These are phyloP conservation scores for Juglanconis juglandina DNA, from an alignment of 2,329 filamentous ascomycete genomes.

Conservation along the genomic window DNA sequence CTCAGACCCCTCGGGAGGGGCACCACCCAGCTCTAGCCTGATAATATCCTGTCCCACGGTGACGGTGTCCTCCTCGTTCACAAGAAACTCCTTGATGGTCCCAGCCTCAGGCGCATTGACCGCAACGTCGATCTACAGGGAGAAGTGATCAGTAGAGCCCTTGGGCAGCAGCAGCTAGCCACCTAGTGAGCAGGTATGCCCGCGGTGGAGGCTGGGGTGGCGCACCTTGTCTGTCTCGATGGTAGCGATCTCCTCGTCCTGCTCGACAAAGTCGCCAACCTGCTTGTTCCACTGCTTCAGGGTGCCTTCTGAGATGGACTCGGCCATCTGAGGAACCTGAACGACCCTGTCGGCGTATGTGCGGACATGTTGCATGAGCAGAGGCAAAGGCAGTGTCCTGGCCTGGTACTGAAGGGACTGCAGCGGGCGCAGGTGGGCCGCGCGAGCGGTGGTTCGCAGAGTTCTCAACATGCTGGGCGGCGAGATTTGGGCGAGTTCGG, in stretches of 20 bases:
- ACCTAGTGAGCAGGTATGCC: neutral
- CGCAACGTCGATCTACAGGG: constrained; percentile 80
- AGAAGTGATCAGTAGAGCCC: constrained; percentile 1
- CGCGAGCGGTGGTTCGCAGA: constrained; percentile 25
- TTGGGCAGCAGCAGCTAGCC: neutral
- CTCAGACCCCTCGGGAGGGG: constrained; percentile 52
- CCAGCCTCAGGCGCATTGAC: constrained; percentile 92
- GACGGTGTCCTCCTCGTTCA: constrained; percentile 91
- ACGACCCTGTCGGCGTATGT: constrained; percentile 76
- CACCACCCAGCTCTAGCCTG: constrained; percentile 76
- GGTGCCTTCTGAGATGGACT: constrained; percentile 97
- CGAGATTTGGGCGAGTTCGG: neutral
- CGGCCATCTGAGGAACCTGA: constrained; percentile 96
- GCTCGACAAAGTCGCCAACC: constrained; percentile 89
- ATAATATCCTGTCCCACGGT: constrained; percentile 89
- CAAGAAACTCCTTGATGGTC: constrained; percentile 86
- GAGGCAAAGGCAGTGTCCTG: constrained; percentile 37
- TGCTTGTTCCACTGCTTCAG: constrained; percentile 92
- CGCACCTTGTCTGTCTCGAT: constrained; percentile 97
- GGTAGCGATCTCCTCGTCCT: constrained; percentile 95
- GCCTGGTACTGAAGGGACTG: constrained; percentile 25
- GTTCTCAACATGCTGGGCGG: constrained; percentile 19
- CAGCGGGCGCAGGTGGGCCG: constrained; percentile 30
- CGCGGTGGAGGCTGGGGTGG: neutral
- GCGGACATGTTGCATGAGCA: constrained; percentile 55